Percentiles rank a stretch among this genome's conserved stretches.
Evolutionary conservation across 139 green algal species (phyloP).

Genomic region (Choricystis sp.): DNA sequence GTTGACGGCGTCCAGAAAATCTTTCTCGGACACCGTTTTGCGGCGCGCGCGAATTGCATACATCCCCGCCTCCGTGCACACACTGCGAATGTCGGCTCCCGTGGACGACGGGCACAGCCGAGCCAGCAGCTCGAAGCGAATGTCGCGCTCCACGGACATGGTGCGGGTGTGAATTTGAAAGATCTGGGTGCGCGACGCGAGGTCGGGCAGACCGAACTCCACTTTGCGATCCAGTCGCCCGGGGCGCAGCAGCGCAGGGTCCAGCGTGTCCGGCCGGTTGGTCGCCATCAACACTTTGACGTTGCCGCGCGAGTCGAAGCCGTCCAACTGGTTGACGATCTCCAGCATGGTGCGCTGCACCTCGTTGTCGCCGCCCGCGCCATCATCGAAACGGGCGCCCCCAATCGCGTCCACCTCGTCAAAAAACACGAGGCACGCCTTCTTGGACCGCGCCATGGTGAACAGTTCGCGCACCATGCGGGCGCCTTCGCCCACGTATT

Average conservation of each 20-base stretch:
- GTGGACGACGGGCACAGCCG: conserved; percentile 91
- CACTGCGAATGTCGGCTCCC: conserved; percentile 85
- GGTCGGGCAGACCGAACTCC: conserved; percentile 92
- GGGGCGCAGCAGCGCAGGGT: conserved; percentile 88
- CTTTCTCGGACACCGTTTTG: conserved; percentile 98
- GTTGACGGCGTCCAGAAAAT: conserved; percentile 96
- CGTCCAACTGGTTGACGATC: conserved; percentile 99
- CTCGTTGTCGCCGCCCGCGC: conserved; percentile 94
- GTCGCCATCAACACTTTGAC: conserved; percentile 97
- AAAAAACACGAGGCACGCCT: conserved; percentile 98
- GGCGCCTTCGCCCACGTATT: conserved; percentile 96
- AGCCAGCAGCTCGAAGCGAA: conserved; percentile 87
- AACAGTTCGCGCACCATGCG: conserved; percentile 64
- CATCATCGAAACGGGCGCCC: conserved; percentile 89
- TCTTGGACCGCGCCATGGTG: conserved; percentile 93
- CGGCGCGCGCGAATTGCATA: conserved; percentile 74
- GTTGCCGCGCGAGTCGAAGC: conserved; percentile 95
- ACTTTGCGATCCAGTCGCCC: conserved; percentile 94
- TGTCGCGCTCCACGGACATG: conserved; percentile 95
- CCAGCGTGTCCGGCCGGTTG: conserved; percentile 92
- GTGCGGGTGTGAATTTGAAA: conserved; percentile 95
- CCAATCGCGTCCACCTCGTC: conserved; percentile 97
- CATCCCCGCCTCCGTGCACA: conserved; percentile 95
- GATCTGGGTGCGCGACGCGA: conserved; percentile 88
- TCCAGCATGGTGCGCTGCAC: conserved; percentile 99